Percentiles rank a stretch among this genome's conserved stretches.
Conservation (phyloP, 768 basidiomycete genomes). For the Terana coerulea region DNA sequence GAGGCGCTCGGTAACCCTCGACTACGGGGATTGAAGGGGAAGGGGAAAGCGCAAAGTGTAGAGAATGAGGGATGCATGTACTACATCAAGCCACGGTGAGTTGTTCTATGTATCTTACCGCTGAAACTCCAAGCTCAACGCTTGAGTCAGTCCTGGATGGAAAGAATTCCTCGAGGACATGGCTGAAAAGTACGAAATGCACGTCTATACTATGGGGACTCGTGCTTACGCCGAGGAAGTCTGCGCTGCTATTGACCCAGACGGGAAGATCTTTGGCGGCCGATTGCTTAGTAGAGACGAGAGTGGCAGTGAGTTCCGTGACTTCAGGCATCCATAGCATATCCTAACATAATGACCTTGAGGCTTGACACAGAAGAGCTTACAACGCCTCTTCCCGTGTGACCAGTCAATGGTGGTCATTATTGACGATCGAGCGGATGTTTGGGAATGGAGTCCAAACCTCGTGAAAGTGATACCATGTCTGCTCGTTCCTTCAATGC, state of each 20-base stretch:
- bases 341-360: slow-evolving; percentile 16
- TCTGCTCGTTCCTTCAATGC: slow-evolving; percentile 37
- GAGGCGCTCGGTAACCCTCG: slow-evolving; percentile 56
- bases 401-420: slow-evolving; percentile 99
- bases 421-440: slow-evolving; percentile 97
- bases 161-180: slow-evolving; percentile 69
- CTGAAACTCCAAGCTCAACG: not conserved
- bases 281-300: slow-evolving; percentile 92
- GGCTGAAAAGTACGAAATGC: slow-evolving; percentile 90
- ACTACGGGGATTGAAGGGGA: slow-evolving; percentile 38
- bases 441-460: slow-evolving; percentile 98
- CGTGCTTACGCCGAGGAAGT: slow-evolving; percentile 95
- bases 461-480: slow-evolving; percentile 96
- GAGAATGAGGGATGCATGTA: slow-evolving; percentile 89
- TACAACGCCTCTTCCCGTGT: slow-evolving; percentile 91
- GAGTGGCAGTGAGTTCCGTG: slow-evolving; percentile 77
- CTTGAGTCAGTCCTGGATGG: slow-evolving; percentile 67
- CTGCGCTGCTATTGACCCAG: slow-evolving; percentile 90
- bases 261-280: slow-evolving; percentile 78
- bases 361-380: slow-evolving; percentile 90
- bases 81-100: slow-evolving; percentile 95
- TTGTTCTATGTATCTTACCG: slow-evolving; percentile 4
- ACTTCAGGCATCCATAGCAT: not conserved
- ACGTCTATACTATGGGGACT: slow-evolving; percentile 99
- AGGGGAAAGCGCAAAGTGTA: slow-evolving; percentile 60